Base-by-base conservation (phyloP, 495 filamentous ascomycete species). In the Penicillium goetzii region DNA sequence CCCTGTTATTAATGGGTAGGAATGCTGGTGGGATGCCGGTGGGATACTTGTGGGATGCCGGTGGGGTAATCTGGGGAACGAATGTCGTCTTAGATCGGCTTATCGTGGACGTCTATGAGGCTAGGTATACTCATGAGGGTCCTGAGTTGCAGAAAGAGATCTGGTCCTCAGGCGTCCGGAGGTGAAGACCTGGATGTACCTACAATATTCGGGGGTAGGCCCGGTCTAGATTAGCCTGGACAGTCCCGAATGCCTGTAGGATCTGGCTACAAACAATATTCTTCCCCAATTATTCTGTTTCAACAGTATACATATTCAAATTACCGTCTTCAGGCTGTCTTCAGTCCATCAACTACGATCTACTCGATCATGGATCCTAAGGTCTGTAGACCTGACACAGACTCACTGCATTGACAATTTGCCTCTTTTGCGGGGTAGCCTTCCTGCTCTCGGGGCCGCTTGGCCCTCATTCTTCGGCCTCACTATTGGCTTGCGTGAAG, bases 351-450 rank as follows among this genome's bases (percentile, higher is more conserved):
- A 40, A 40, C 0, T 12, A 25, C 19, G 2, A 47, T 47, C 43
- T 47, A 47, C 23, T 47, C 43, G 21, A 23, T 25, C 21, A 6
- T 25, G 10, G 38, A 15, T 14, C 15, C 38, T 5, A 14, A 40
- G 2, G 17, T 21, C 33, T n/a, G 38, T 1, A 19, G n/a, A 9
- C 40, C n/a, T 19, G n/a, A n/a, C n/a, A 32, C 30, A 32, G 30
- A n/a, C n/a, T 23, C 21, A 25, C 43, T 8, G 21, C 19, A 23
- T 8, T 47, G 11, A 3, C 43, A 47, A 23, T 47, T 47, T 47
- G 43, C 43, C 43, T 47, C 19, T 47, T 23, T 47, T 47, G 43
- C 43, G 43, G 43, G 43, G 43, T 47, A 47, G 21, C 19, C 43
- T 23, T 47, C 3, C 43, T 23, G 12, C 43, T 23, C 43, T 25